Conservation (phyloP, 192 early-diverging fungal species). For the Phycomyces nitens region DNA sequence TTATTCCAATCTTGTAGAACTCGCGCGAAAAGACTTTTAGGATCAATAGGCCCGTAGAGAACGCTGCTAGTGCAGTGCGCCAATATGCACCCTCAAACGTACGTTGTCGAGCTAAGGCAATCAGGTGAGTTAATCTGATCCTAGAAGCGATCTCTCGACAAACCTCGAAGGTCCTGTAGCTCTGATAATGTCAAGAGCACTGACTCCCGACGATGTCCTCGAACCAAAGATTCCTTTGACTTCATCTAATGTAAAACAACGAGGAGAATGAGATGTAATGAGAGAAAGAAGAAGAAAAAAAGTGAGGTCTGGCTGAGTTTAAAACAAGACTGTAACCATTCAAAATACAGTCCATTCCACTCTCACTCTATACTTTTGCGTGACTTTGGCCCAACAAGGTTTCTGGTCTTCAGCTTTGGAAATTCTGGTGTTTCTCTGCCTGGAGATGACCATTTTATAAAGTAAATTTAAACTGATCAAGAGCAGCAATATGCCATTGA, state of each 20-base stretch:
- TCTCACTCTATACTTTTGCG: no score
- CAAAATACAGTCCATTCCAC: no score
- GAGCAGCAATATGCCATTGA: no score
- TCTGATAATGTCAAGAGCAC: slow-evolving; percentile 44
- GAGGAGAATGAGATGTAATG: neutral
- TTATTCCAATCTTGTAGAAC: slow-evolving; percentile 56
- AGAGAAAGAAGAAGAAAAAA: slow-evolving; percentile 1
- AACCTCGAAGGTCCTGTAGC: slow-evolving; percentile 50
- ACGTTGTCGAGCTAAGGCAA: slow-evolving; percentile 46
- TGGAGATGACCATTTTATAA: no score
- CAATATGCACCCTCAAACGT: slow-evolving; percentile 62
- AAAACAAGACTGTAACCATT: neutral
- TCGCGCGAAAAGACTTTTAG: slow-evolving; percentile 50
- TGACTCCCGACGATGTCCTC: slow-evolving; percentile 46
- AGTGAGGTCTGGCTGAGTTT: neutral
- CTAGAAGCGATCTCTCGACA: neutral
- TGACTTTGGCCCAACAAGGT: no score
- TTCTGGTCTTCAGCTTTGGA: no score
- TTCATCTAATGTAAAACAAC: slow-evolving; percentile 6
- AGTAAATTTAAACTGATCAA: no score
- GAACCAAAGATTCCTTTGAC: slow-evolving; percentile 32
- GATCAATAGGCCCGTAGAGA: slow-evolving; percentile 51
- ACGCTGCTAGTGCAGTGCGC: slow-evolving; percentile 51
- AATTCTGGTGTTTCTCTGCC: no score
- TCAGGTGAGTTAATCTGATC: neutral